phyloP scores from a whole-genome alignment of 495 filamentous ascomycete genomes.

The Rhizodiscina lignyota region DNA sequence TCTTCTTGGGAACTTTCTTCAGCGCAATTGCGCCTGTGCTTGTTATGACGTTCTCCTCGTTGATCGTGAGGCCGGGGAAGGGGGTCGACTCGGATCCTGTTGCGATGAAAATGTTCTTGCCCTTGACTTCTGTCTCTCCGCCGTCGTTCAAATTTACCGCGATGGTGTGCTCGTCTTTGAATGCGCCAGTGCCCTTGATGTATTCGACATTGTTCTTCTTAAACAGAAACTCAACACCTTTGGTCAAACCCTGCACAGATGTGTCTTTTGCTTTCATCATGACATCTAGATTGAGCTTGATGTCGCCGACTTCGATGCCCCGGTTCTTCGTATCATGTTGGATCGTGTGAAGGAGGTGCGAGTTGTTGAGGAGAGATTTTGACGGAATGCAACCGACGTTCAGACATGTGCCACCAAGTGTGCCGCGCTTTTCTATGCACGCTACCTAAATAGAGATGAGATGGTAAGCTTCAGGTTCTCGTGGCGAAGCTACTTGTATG shows the following conservation, averaged over 20 bases:
- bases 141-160: slow-evolving; percentile 80
- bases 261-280: slow-evolving; percentile 98
- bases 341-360: slow-evolving; percentile 94
- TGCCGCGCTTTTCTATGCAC: slow-evolving; percentile 96
- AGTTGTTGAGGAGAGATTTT: slow-evolving; percentile 99
- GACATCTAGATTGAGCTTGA: slow-evolving; percentile 83
- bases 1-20: slow-evolving; percentile 83
- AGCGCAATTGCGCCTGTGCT: slow-evolving; percentile 89
- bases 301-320: slow-evolving; percentile 90
- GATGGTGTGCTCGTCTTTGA: slow-evolving; percentile 80
- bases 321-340: slow-evolving; percentile 94
- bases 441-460: slow-evolving; percentile 69
- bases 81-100: slow-evolving; percentile 89
- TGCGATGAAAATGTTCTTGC: slow-evolving; percentile 95
- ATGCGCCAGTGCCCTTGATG: slow-evolving; percentile 77
- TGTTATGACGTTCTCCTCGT: slow-evolving; percentile 92
- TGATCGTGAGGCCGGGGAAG: slow-evolving; percentile 88
- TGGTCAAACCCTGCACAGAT: slow-evolving; percentile 78
- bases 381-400: slow-evolving; percentile 99
- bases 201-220: slow-evolving; percentile 99
- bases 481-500: no score
- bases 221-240: slow-evolving; percentile 92
- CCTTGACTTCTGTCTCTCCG: slow-evolving; percentile 66
- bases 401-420: slow-evolving; percentile 88
- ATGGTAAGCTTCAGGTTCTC: slow-evolving; percentile 6